phyloP scores from a whole-genome alignment of 1,284 basidiomycete species.

The Caloboletus firmus region DNA sequence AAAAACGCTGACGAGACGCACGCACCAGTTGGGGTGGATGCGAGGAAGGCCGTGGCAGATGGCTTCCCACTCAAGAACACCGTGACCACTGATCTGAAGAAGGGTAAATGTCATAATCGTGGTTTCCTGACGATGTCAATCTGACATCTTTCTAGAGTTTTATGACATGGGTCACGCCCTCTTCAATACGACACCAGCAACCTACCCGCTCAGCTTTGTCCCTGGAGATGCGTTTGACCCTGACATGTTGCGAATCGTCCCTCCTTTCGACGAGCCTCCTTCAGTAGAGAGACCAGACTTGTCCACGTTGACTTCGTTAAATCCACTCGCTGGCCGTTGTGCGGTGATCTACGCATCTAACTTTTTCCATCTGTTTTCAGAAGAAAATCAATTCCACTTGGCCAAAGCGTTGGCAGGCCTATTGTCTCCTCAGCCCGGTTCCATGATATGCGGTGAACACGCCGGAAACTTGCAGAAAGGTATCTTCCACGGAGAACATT shows the following conservation, averaged over 20 bases:
- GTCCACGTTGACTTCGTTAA: slow-evolving; percentile 33
- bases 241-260: slow-evolving; percentile 21
- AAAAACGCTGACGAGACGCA: not conserved
- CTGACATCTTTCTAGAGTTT: slow-evolving; percentile 26
- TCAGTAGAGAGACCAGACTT: slow-evolving; percentile 22
- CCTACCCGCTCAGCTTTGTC: slow-evolving; percentile 37
- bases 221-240: slow-evolving; percentile 37
- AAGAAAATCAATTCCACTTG: slow-evolving; percentile 34
- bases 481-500: not conserved
- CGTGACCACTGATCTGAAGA: slow-evolving; percentile 24
- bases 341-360: slow-evolving; percentile 34
- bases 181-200: slow-evolving; percentile 34
- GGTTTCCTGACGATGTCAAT: not conserved
- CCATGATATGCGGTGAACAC: slow-evolving; percentile 34
- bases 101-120: slow-evolving; percentile 6
- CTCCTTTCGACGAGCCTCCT: slow-evolving; percentile 13
- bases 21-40: slow-evolving; percentile 26
- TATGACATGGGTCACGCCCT: slow-evolving; percentile 37
- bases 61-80: slow-evolving; percentile 28
- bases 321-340: slow-evolving; percentile 34
- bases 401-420: slow-evolving; percentile 36
- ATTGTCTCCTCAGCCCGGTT: slow-evolving; percentile 33
- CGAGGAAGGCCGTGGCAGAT: slow-evolving; percentile 25
- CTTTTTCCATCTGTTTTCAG: slow-evolving; percentile 41
- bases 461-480: slow-evolving; percentile 10